Conservation (phyloP, 208 protist genomes). For the Crithidia mellificae region DNA sequence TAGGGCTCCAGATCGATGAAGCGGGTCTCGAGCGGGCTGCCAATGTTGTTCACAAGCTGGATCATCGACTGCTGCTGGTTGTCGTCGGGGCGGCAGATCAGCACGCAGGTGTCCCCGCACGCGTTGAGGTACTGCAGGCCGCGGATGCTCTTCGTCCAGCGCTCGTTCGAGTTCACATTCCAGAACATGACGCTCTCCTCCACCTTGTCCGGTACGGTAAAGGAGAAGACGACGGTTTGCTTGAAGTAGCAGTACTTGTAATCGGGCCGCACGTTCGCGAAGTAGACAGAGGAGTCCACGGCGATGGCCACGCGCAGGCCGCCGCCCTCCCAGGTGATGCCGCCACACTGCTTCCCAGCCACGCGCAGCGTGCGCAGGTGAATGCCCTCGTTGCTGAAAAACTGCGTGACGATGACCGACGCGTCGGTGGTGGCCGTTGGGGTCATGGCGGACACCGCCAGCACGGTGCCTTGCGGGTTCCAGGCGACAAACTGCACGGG, state of each 20-base stretch:
- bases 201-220: slow-evolving; percentile 84
- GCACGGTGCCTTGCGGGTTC: slow-evolving; percentile 93
- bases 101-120: slow-evolving; percentile 84
- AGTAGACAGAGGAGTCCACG: slow-evolving; percentile 96
- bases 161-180: slow-evolving; percentile 93
- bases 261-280: slow-evolving; percentile 95
- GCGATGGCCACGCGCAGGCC: slow-evolving; percentile 94
- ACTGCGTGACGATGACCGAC: slow-evolving; percentile 86
- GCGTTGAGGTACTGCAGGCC: slow-evolving; percentile 80
- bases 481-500: slow-evolving; percentile 79
- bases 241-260: slow-evolving; percentile 96
- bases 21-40: slow-evolving; percentile 92
- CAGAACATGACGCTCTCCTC: slow-evolving; percentile 96
- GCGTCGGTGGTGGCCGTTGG: slow-evolving; percentile 23
- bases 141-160: slow-evolving; percentile 88
- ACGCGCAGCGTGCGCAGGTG: slow-evolving; percentile 93
- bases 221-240: slow-evolving; percentile 93
- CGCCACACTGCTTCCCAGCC: slow-evolving; percentile 79
- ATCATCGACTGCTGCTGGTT: slow-evolving; percentile 68
- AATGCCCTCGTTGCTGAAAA: slow-evolving; percentile 91
- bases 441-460: slow-evolving; percentile 87
- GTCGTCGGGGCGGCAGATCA: slow-evolving; percentile 80
- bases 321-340: slow-evolving; percentile 94
- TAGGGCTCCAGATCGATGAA: slow-evolving; percentile 92
- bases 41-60: slow-evolving; percentile 95